These are phyloP conservation scores for Picocystis salinarum DNA, from an alignment of 139 green algal species.

Conservation along the genomic window DNA sequence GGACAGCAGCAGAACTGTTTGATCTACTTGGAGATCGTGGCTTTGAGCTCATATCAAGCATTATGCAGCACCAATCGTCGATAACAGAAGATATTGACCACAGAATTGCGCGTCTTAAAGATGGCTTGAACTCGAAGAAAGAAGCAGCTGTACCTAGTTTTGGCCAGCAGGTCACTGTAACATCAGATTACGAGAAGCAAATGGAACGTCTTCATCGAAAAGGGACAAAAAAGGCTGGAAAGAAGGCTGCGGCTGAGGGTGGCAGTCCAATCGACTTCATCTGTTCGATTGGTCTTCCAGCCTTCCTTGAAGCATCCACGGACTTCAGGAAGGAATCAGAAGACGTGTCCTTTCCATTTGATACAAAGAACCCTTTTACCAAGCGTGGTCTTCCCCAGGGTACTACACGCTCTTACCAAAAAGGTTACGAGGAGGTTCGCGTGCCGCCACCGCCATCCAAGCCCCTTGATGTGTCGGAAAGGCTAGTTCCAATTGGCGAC, in stretches of 20 bases:
- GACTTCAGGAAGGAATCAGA: background rate
- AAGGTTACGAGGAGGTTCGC: conserved; percentile 73
- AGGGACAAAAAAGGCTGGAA: conserved; percentile 1
- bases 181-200: background rate
- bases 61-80: conserved; percentile 23
- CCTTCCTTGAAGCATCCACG: background rate
- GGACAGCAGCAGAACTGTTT: conserved; percentile 64
- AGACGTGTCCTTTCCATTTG: background rate
- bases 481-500: conserved; percentile 45
- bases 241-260: conserved; percentile 12
- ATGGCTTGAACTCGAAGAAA: background rate
- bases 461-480: conserved; percentile 18
- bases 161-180: conserved; percentile 2
- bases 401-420: conserved; percentile 10
- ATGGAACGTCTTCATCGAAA: conserved; percentile 7
- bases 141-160: background rate
- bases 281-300: background rate
- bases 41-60: conserved; percentile 42
- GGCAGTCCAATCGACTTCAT: background rate
- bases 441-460: conserved; percentile 43
- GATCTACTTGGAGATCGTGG: conserved; percentile 55
- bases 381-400: background rate
- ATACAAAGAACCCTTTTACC: no score
- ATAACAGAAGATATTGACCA: background rate
- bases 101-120: background rate